A percentile compares a stretch with the other conserved stretches of the same genome.
phyloP scores from a whole-genome alignment of 164 flowering plant genomes.

The Buxus sempervirens region DNA sequence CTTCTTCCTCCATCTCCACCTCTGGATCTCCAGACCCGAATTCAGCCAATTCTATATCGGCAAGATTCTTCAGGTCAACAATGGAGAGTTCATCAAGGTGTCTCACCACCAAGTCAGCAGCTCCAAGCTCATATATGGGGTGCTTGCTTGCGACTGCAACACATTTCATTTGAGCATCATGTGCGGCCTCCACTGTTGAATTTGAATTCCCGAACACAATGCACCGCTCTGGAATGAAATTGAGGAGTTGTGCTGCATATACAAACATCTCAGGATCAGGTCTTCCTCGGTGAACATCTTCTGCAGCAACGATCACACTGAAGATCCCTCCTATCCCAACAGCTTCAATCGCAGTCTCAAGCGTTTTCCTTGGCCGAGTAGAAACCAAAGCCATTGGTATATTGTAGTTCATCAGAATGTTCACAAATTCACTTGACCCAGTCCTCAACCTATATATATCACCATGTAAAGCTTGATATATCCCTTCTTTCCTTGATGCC shows the following conservation, averaged over 20 bases:
- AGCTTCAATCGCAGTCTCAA: slow-evolving; percentile 60
- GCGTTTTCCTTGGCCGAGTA: slow-evolving; percentile 62
- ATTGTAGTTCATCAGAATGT: slow-evolving; percentile 66
- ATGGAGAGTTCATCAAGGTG: slow-evolving; percentile 79
- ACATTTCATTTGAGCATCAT: slow-evolving; percentile 93
- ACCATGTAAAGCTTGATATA: slow-evolving; percentile 70
- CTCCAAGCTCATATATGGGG: slow-evolving; percentile 85
- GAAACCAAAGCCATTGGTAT: slow-evolving; percentile 94
- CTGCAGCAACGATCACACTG: slow-evolving; percentile 73
- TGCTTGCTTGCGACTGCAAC: slow-evolving; percentile 96
- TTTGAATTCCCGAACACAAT: slow-evolving; percentile 97
- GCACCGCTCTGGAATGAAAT: slow-evolving; percentile 84
- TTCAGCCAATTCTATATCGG: slow-evolving; percentile 62
- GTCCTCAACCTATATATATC: slow-evolving; percentile 61
- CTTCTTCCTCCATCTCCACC: slow-evolving; percentile 71
- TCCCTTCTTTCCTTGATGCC: slow-evolving; percentile 80
- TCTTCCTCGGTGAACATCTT: slow-evolving; percentile 91
- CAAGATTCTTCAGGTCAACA: slow-evolving; percentile 90
- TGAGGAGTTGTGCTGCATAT: slow-evolving; percentile 79
- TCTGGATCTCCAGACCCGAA: slow-evolving; percentile 61
- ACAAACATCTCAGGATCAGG: slow-evolving; percentile 99
- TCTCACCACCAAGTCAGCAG: slow-evolving; percentile 93
- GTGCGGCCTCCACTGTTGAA: slow-evolving; percentile 91
- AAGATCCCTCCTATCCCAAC: slow-evolving; percentile 69
- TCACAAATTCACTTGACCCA: slow-evolving; percentile 83